Conservation (phyloP, 805 yeast species). For the Pichia heedii region DNA sequence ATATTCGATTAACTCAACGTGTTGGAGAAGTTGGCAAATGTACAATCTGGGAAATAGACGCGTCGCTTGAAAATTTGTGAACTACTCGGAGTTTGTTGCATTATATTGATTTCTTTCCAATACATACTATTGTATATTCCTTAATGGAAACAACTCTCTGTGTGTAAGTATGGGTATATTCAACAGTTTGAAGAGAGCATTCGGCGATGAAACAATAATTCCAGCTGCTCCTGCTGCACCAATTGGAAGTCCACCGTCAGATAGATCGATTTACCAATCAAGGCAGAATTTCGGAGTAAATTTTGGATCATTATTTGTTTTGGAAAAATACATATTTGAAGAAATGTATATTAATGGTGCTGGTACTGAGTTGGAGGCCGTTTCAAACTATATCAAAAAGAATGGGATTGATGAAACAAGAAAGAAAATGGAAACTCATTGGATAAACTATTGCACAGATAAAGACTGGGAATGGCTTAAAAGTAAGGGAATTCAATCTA, state of each 20-base stretch:
- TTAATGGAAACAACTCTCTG: no score
- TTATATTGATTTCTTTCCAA: no score
- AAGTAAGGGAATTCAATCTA: conserved; percentile 60
- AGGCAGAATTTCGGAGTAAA: conserved; percentile 76
- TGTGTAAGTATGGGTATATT: conserved; percentile 5
- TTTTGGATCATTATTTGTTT: conserved; percentile 71
- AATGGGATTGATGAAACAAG: conserved; percentile 49
- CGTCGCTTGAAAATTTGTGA: no score
- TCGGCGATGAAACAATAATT: neutral
- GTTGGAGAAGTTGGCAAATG: no score
- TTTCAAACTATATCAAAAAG: conserved; percentile 36
- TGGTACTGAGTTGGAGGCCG: conserved; percentile 67
- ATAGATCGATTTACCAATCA: conserved; percentile 44
- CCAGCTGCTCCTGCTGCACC: conserved; percentile 27
- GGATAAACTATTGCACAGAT: conserved; percentile 51
- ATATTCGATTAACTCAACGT: no score
- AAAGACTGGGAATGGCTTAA: conserved; percentile 76
- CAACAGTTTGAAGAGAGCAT: conserved; percentile 11
- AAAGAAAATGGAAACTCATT: conserved; percentile 50
- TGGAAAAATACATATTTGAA: conserved; percentile 72
- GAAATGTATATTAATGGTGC: conserved; percentile 51
- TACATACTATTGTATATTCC: no score
- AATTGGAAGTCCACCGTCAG: conserved; percentile 27
- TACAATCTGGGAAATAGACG: no score
- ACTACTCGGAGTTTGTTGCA: neutral